These are phyloP conservation scores for Trichoderma reesei DNA, from an alignment of 495 filamentous ascomycete genomes.

Conservation along the genomic window DNA sequence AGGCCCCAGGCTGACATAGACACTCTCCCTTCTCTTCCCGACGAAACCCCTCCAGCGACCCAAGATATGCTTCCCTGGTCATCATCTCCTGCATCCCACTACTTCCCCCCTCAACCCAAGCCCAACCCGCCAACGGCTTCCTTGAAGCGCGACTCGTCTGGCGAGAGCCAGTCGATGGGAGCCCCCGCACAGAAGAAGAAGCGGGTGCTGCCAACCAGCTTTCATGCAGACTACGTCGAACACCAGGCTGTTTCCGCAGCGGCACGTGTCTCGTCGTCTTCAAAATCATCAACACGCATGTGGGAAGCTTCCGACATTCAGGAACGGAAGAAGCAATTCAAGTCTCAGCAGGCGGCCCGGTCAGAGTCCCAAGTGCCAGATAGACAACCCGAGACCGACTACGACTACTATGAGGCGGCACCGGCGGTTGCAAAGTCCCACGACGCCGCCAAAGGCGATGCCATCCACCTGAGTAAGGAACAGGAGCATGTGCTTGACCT, in stretches of 20 bases:
- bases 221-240: constrained; percentile 10
- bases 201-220: constrained; percentile 9
- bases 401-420: too few relatives aligned
- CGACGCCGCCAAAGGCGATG: constrained; percentile 34
- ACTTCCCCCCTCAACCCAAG: constrained; percentile 14
- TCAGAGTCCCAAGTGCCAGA: not conserved
- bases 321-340: constrained; percentile 68
- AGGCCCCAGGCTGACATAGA: not conserved
- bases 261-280: constrained; percentile 13
- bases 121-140: not conserved
- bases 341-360: constrained; percentile 34
- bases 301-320: constrained; percentile 83
- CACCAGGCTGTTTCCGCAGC: constrained; percentile 28
- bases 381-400: not conserved
- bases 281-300: constrained; percentile 12
- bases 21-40: constrained; percentile 9
- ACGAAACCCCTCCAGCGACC: constrained; percentile 27
- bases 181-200: constrained; percentile 23
- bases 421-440: not conserved
- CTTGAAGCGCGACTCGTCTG: constrained; percentile 26
- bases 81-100: constrained; percentile 23
- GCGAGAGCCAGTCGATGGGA: constrained; percentile 15
- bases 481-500: constrained; percentile 74
- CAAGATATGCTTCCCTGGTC: constrained; percentile 21
- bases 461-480: constrained; percentile 71